Evolutionary conservation across 225 moss, liverwort and hornwort species (phyloP), one percentile per base, ranked within the genome.

Genomic region (Takakia lepidozioides): DNA sequence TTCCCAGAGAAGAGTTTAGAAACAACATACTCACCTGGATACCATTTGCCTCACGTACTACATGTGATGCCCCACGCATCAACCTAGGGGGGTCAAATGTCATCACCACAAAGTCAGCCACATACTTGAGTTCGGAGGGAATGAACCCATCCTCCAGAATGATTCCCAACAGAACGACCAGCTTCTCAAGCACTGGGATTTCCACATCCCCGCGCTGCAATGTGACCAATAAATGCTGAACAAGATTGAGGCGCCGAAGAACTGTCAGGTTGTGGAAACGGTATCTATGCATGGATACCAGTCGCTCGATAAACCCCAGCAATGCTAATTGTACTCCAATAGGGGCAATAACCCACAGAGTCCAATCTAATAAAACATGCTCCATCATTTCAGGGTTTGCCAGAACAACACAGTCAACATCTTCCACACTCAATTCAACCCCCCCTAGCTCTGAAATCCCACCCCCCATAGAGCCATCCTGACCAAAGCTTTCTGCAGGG

Each of bases 21-120:
- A 32, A 64, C 54, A 10, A 78, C 55, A 32, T n/a, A n/a, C n/a
- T n/a, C 51, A 78, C 78, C 80, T 78, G 89, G 48, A 69, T 77
- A 55, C 86, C 63, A 58, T 72, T 72, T 26, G 84, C 74, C 61
- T 84, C 86, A 35, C 85, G 69, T 55, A 75, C 62, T 26, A 72
- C 63, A 41, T 47, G 73, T 49, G 75, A 29, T 48, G 61, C 53
- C 60, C 81, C 87, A 49, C 78, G 61, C 5, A 81, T 61, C 29
- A 72, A 66, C 62, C 80, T 73, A 30, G 83, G 73, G 21, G 98
- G 98, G 48, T 98, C 87, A 56, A 98, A 98, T 46, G 98, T 98
- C 98, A 98, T 98, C 32, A 98, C 69, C 21, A 91, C 87, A 67
- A 98, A 98, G 64, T 98, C 91, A 38, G 91, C 80, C 56, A 91